A percentile compares a stretch with the other conserved stretches of the same genome.
phyloP scores from a whole-genome alignment of 768 basidiomycete genomes.

The Trametes elegans region DNA sequence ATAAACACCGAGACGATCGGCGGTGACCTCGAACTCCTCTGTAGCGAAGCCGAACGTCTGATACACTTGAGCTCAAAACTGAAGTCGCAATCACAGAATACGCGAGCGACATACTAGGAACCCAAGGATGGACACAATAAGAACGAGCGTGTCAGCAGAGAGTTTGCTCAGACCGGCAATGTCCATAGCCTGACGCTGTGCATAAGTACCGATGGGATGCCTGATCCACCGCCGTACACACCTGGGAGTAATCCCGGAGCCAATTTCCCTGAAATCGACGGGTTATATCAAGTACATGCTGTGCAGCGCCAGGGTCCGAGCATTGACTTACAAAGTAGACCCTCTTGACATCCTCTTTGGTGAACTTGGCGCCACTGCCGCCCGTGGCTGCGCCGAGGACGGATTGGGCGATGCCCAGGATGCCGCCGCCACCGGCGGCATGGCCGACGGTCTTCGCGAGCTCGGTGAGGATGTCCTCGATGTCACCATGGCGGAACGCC shows the following conservation, averaged over 20 bases:
- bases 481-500: conserved; percentile 76
- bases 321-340: conserved; percentile 57
- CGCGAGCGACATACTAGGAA: conserved; percentile 43
- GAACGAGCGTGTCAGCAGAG: conserved; percentile 59
- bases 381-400: conserved; percentile 47
- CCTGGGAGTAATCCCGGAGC: conserved; percentile 70
- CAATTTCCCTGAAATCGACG: conserved; percentile 51
- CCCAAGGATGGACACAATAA: conserved; percentile 56
- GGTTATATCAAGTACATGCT: not conserved
- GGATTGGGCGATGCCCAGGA: conserved; percentile 51
- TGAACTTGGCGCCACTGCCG: conserved; percentile 52
- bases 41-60: conserved; percentile 66
- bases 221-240: too few species aligned
- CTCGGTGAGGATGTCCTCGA: conserved; percentile 64
- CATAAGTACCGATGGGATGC: too few species aligned
- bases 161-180: conserved; percentile 68
- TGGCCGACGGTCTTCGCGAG: conserved; percentile 55
- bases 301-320: not conserved
- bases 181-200: conserved; percentile 54
- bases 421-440: conserved; percentile 40
- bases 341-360: conserved; percentile 61
- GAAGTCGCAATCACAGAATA: not conserved
- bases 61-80: not conserved
- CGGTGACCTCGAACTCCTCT: conserved; percentile 68
- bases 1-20: conserved; percentile 74